A percentile compares a stretch with the other conserved stretches of the same genome.
phyloP scores from a whole-genome alignment of 352 stramenopile genomes.

The Globisporangium radiosum region DNA sequence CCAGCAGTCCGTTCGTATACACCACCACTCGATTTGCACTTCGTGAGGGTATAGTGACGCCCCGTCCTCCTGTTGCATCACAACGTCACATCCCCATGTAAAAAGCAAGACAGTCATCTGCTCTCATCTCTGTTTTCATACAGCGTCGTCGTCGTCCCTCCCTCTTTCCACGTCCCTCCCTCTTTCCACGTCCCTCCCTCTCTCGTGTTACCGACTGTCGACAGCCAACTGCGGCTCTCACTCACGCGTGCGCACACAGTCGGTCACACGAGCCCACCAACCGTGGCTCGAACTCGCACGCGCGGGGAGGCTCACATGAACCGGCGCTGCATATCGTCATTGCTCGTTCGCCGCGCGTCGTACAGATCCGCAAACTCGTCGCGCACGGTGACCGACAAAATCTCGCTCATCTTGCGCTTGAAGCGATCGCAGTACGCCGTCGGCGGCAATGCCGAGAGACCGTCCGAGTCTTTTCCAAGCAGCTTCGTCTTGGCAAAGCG shows the following conservation, averaged over 20 bases:
- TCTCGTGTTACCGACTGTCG: background rate
- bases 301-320: slow-evolving; percentile 36
- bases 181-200: background rate
- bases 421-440: slow-evolving; percentile 86
- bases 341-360: slow-evolving; percentile 27
- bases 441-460: slow-evolving; percentile 73
- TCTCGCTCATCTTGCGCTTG: slow-evolving; percentile 84
- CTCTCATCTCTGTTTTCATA: too few relatives aligned
- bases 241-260: background rate
- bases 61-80: too few relatives aligned
- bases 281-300: background rate
- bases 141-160: too few relatives aligned
- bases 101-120: too few relatives aligned
- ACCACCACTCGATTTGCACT: too few relatives aligned
- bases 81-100: too few relatives aligned
- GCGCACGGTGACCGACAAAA: slow-evolving; percentile 60
- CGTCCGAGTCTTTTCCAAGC: slow-evolving; percentile 68
- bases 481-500: slow-evolving; percentile 85
- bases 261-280: background rate
- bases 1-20: too few relatives aligned
- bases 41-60: too few relatives aligned
- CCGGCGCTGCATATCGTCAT: slow-evolving; percentile 18
- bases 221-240: background rate
- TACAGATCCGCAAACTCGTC: slow-evolving; percentile 53
- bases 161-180: too few relatives aligned